A percentile compares a stretch with the other conserved stretches of the same genome.
Conservation (phyloP, 257 asterid genomes). For the Solanum sitiens region DNA sequence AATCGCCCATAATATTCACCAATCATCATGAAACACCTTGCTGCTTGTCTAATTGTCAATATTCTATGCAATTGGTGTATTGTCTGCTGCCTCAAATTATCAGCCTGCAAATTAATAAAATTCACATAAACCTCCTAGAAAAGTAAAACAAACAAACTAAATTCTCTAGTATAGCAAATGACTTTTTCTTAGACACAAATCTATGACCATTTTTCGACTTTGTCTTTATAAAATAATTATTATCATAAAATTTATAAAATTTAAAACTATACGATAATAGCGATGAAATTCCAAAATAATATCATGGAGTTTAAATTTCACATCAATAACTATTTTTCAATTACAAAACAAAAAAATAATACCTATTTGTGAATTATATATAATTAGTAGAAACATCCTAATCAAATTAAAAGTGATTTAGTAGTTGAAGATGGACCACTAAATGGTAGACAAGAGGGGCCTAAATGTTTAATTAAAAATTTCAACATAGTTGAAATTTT, state of each 20-base stretch:
- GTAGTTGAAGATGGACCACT: neutral
- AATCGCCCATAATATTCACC: constrained; percentile 87
- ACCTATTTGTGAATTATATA: neutral
- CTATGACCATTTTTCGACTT: neutral
- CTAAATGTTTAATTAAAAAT: neutral
- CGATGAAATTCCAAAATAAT: neutral
- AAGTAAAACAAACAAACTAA: neutral
- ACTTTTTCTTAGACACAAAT: neutral
- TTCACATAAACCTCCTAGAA: neutral
- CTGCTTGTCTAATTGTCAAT: constrained; percentile 80
- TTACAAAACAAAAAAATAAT: neutral
- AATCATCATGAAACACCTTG: constrained; percentile 68
- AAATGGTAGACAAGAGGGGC: neutral
- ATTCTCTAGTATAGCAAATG: neutral
- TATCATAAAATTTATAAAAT: neutral
- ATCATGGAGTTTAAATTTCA: neutral
- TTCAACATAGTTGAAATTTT: constrained; percentile 4
- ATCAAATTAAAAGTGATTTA: neutral
- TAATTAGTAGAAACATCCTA: neutral
- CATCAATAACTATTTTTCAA: neutral
- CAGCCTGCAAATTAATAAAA: constrained; percentile 45
- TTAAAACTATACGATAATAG: neutral
- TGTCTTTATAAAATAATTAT: neutral
- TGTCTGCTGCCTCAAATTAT: constrained; percentile 81
- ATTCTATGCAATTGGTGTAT: constrained; percentile 68